Conservation (phyloP, 2,329 filamentous ascomycete species). For the Sclerotinia glacialis region DNA sequence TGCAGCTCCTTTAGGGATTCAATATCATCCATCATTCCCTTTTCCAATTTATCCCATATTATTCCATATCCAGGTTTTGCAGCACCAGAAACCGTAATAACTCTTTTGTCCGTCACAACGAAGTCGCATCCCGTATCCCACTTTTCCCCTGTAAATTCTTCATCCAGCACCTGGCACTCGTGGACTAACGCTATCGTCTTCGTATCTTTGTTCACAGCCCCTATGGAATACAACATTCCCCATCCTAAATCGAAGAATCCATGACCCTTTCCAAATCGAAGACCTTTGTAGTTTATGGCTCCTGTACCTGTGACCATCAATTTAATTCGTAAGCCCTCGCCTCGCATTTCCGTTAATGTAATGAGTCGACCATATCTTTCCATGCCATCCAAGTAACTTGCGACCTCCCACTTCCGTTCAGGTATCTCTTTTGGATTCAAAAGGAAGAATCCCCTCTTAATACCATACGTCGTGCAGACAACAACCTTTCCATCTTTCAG, state of each 20-base stretch:
- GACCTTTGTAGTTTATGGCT: conserved; percentile 42
- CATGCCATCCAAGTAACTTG: conserved; percentile 46
- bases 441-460: conserved; percentile 44
- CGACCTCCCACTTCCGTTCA: conserved; percentile 36
- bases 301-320: conserved; percentile 44
- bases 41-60: conserved; percentile 42
- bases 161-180: conserved; percentile 44
- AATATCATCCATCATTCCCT: conserved; percentile 42
- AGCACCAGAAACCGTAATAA: conserved; percentile 36
- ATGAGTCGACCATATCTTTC: conserved; percentile 42
- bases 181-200: conserved; percentile 43
- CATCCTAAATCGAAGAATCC: conserved; percentile 47
- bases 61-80: conserved; percentile 42
- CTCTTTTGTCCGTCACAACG: conserved; percentile 41
- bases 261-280: conserved; percentile 44
- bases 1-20: conserved; percentile 26
- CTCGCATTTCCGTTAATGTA: conserved; percentile 40
- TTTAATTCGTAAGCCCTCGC: conserved; percentile 34
- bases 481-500: conserved; percentile 44
- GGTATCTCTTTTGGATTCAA: conserved; percentile 41
- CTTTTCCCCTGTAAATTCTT: conserved; percentile 39
- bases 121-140: conserved; percentile 46
- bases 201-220: conserved; percentile 35
- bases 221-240: conserved; percentile 42
- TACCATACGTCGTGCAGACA: conserved; percentile 44